Evolutionary conservation across 768 basidiomycete species (phyloP).

Genomic region (Pisolithus albus): DNA sequence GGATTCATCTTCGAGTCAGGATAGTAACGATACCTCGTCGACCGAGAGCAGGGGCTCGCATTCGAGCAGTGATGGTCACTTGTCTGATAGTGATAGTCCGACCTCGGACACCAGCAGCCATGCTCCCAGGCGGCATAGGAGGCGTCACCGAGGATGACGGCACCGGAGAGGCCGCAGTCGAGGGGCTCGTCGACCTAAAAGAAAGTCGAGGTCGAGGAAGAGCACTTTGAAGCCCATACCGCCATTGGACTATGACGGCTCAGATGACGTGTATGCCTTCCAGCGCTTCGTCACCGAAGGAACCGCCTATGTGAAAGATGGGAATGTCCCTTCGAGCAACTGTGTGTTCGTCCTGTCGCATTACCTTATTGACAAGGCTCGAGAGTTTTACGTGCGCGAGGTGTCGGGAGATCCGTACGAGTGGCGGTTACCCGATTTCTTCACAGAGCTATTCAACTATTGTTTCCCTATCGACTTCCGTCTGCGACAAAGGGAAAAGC

Average conservation of each 20-base stretch:
- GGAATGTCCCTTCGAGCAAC: not conserved
- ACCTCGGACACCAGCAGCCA: no score
- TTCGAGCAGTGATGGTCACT: no score
- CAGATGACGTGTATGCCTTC: no score
- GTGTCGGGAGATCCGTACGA: not conserved
- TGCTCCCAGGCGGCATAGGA: no score
- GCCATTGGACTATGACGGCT: no score
- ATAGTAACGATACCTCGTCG: no score
- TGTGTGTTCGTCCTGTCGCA: not conserved
- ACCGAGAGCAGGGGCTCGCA: no score
- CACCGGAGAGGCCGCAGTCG: not conserved
- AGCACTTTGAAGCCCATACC: not conserved
- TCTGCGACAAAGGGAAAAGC: constrained; percentile 18
- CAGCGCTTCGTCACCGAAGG: not conserved
- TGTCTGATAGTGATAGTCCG: no score
- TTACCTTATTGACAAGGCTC: not conserved
- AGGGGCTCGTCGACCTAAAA: not conserved
- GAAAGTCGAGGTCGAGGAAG: not conserved
- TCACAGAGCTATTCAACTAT: no score
- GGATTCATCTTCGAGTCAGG: not conserved
- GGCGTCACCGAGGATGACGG: no score
- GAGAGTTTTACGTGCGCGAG: not conserved
- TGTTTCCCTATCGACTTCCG: constrained; percentile 23
- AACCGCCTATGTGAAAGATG: not conserved
- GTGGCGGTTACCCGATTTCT: not conserved